Percentiles rank a stretch among this genome's conserved stretches.
These are phyloP conservation scores for Penicillium crustosum DNA, from an alignment of 2,329 filamentous ascomycete genomes.

Conservation along the genomic window DNA sequence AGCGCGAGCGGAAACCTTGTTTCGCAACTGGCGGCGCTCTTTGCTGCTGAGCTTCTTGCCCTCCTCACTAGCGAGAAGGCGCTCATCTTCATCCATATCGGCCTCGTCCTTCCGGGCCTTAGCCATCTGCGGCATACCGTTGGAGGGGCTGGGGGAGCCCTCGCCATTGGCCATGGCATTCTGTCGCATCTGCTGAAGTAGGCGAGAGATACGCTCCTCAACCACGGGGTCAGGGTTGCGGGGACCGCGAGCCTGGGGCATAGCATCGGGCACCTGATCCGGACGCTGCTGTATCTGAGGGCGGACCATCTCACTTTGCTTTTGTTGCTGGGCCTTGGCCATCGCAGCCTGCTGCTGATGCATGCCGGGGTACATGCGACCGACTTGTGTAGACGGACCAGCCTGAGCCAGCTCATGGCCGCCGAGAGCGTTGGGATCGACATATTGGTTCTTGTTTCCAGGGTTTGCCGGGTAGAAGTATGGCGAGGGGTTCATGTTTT, in stretches of 20 bases:
- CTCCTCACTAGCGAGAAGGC: slow-evolving; percentile 90
- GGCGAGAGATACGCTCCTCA: slow-evolving; percentile 90
- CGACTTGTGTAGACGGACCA: slow-evolving; percentile 57
- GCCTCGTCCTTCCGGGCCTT: slow-evolving; percentile 90
- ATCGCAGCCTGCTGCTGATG: slow-evolving; percentile 84
- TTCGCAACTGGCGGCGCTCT: slow-evolving; percentile 92
- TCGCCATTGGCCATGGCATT: slow-evolving; percentile 60
- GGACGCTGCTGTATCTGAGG: slow-evolving; percentile 52
- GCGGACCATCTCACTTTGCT: slow-evolving; percentile 59
- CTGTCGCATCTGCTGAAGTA: slow-evolving; percentile 88
- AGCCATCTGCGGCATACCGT: slow-evolving; percentile 64
- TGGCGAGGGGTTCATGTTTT: slow-evolving; percentile 59
- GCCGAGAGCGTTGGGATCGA: slow-evolving; percentile 73
- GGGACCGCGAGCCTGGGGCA: slow-evolving; percentile 34
- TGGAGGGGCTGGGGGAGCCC: slow-evolving; percentile 40
- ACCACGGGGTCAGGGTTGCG: slow-evolving; percentile 64
- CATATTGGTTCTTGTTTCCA: slow-evolving; percentile 52
- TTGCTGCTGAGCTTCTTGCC: slow-evolving; percentile 99
- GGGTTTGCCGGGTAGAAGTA: slow-evolving; percentile 62
- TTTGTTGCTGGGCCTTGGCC: slow-evolving; percentile 69
- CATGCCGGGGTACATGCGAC: slow-evolving; percentile 87
- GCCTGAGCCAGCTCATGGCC: slow-evolving; percentile 59
- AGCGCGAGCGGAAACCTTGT: slow-evolving; percentile 96
- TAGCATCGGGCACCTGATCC: slow-evolving; percentile 30
- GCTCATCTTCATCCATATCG: slow-evolving; percentile 98